phyloP scores from a whole-genome alignment of 2,329 filamentous ascomycete genomes.

The Chrysoporthe austroafricana region DNA sequence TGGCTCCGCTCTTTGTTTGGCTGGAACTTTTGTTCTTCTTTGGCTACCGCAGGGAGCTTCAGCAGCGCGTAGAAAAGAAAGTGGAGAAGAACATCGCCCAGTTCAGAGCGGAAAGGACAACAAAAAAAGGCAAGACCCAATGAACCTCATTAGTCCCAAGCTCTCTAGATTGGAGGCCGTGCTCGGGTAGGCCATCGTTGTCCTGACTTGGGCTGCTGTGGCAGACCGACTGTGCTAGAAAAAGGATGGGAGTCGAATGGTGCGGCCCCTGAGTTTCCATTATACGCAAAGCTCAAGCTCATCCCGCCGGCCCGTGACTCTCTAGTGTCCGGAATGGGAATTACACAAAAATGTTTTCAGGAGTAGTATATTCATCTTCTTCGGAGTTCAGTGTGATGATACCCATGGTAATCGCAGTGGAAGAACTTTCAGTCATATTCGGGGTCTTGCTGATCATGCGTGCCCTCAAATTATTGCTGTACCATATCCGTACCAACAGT shows the following conservation, averaged over 20 bases:
- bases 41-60: conserved; percentile 88
- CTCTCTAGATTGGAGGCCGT: neutral
- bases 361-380: neutral
- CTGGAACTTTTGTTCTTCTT: conserved; percentile 89
- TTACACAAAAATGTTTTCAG: neutral
- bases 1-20: conserved; percentile 97
- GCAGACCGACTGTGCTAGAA: neutral
- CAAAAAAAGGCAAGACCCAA: conserved; percentile 56
- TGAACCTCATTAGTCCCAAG: conserved; percentile 34
- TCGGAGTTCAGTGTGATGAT: conserved; percentile 6
- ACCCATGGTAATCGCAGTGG: neutral
- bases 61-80: conserved; percentile 75
- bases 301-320: neutral
- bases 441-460: neutral
- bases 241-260: neutral
- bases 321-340: neutral
- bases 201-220: neutral
- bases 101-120: conserved; percentile 61
- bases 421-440: neutral
- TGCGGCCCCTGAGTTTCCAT: neutral
- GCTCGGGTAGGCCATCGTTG: neutral
- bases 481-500: neutral
- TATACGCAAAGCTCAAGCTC: neutral
- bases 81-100: conserved; percentile 79
- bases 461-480: neutral